phyloP scores from a whole-genome alignment of 2,329 filamentous ascomycete species.

The Ophiocordyceps camponoti-floridani region DNA sequence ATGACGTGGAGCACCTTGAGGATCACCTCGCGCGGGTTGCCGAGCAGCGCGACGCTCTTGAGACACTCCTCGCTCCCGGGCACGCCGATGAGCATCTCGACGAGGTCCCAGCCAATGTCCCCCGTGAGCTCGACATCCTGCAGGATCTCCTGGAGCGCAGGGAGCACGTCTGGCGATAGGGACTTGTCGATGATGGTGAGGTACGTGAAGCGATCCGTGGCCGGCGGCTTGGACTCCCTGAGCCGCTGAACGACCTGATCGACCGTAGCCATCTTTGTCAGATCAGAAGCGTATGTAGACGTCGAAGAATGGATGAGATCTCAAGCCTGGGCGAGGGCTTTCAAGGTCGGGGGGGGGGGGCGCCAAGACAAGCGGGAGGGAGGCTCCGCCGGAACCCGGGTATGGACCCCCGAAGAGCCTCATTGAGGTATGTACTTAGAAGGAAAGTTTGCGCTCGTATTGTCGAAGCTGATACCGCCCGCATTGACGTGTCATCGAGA shows the following conservation, averaged over 20 bases:
- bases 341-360: too few relatives aligned
- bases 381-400: neutral
- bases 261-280: slow-evolving; percentile 12
- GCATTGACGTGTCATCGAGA: too few relatives aligned
- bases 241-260: slow-evolving; percentile 26
- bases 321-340: neutral
- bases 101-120: slow-evolving; percentile 72
- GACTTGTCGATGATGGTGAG: slow-evolving; percentile 63
- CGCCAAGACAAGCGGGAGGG: neutral
- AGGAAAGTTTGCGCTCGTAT: too few relatives aligned
- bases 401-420: neutral
- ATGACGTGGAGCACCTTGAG: slow-evolving; percentile 63
- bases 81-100: slow-evolving; percentile 53
- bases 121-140: slow-evolving; percentile 50
- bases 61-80: slow-evolving; percentile 53
- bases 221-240: slow-evolving; percentile 29
- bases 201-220: slow-evolving; percentile 55
- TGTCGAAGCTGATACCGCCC: too few relatives aligned
- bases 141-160: slow-evolving; percentile 48
- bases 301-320: neutral
- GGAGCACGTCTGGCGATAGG: slow-evolving; percentile 46
- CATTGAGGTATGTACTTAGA: neutral
- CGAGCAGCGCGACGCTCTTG: slow-evolving; percentile 55
- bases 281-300: neutral
- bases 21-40: slow-evolving; percentile 68